Evolutionary conservation across 306 rosid genomes (phyloP).

Genomic region (Corylus heterophylla): DNA sequence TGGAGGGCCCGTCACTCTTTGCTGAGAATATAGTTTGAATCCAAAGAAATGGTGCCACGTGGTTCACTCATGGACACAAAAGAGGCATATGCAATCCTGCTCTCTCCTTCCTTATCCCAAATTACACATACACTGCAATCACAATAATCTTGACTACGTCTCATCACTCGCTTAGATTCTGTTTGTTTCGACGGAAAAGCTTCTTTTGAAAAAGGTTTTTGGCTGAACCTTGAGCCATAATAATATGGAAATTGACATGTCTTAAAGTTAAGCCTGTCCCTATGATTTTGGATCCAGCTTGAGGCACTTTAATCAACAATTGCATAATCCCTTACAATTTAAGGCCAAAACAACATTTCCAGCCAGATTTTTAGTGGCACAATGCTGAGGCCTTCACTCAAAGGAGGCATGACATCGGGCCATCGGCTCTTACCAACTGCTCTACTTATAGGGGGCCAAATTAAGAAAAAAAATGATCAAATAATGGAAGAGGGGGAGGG

Average conservation of each 20-base stretch:
- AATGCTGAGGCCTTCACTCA: neutral
- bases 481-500: conserved; percentile 16
- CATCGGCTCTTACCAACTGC: neutral
- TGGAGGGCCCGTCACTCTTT: conserved; percentile 14
- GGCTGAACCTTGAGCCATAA: neutral
- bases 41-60: conserved; percentile 37
- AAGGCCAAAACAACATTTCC: too few relatives aligned
- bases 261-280: too few relatives aligned
- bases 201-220: neutral
- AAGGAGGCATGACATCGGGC: neutral
- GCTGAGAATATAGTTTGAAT: conserved; percentile 16
- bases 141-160: neutral
- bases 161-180: too few relatives aligned
- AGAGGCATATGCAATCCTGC: conserved; percentile 4
- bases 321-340: too few relatives aligned
- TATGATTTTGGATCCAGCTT: too few relatives aligned
- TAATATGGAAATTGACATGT: too few relatives aligned
- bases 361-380: too few relatives aligned
- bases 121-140: neutral
- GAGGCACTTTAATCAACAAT: too few relatives aligned
- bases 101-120: conserved; percentile 42
- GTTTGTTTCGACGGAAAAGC: too few relatives aligned
- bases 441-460: neutral
- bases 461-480: neutral
- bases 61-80: conserved; percentile 32